Evolutionary conservation across 202 grass and related monocot species (phyloP).

Genomic region (Zizania palustris): DNA sequence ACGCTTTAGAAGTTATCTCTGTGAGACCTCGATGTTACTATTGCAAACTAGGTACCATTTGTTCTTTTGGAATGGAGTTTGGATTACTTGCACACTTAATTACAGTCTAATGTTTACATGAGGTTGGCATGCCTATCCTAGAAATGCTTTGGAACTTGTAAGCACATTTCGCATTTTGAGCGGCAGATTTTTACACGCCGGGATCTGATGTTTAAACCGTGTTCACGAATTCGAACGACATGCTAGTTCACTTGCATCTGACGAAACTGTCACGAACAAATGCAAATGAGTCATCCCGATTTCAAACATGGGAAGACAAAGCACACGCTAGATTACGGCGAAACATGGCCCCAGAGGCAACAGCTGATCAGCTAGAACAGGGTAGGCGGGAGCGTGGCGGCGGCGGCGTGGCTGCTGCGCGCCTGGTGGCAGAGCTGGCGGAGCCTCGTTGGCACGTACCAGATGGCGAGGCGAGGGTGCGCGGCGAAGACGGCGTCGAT

Average conservation of each 20-base stretch:
- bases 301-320: neutral
- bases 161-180: too few relatives aligned
- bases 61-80: conserved; percentile 31
- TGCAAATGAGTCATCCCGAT: neutral
- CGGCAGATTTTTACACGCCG: too few relatives aligned
- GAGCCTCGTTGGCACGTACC: conserved; percentile 94
- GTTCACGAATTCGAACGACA: too few relatives aligned
- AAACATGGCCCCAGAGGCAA: conserved; percentile 23
- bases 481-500: conserved; percentile 96
- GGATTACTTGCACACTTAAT: neutral
- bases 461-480: conserved; percentile 86
- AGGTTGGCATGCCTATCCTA: too few relatives aligned
- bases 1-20: conserved; percentile 30
- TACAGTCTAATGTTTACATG: neutral
- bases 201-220: too few relatives aligned
- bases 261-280: too few relatives aligned
- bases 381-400: conserved; percentile 38
- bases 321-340: neutral
- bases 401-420: conserved; percentile 45
- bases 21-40: conserved; percentile 47
- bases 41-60: conserved; percentile 5
- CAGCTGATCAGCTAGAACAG: conserved; percentile 45
- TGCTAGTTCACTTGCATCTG: too few relatives aligned
- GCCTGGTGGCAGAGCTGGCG: conserved; percentile 95
- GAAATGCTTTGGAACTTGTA: too few relatives aligned